A percentile compares a stretch with the other conserved stretches of the same genome.
phyloP scores from a whole-genome alignment of 305 asterid species.

The Fraxinus nigra region DNA sequence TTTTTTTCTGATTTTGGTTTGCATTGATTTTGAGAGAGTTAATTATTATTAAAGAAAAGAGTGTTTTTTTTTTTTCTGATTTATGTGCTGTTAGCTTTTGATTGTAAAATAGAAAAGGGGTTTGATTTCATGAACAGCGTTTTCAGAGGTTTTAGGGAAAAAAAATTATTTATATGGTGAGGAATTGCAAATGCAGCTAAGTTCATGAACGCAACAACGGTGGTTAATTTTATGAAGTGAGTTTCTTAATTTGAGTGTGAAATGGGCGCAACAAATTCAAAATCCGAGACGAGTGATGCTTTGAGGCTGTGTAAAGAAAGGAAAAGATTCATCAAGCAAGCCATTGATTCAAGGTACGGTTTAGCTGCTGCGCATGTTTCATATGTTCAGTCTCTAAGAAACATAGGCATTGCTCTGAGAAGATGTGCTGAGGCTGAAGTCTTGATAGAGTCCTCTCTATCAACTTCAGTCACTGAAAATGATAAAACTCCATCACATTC shows the following conservation, averaged over 20 bases:
- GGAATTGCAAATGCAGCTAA: slow-evolving; percentile 13
- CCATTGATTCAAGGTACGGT: slow-evolving; percentile 81
- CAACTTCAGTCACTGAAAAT: slow-evolving; percentile 58
- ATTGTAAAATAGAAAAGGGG: background rate
- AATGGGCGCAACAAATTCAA: slow-evolving; percentile 79
- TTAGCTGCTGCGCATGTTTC: slow-evolving; percentile 95
- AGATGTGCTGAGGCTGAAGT: slow-evolving; percentile 91
- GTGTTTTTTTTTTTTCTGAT: background rate
- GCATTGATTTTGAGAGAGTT: slow-evolving; percentile 1
- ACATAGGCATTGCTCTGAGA: slow-evolving; percentile 80
- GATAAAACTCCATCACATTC: slow-evolving; percentile 75
- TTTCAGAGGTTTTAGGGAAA: background rate
- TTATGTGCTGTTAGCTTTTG: background rate
- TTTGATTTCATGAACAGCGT: slow-evolving; percentile 4
- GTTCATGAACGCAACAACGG: slow-evolving; percentile 2
- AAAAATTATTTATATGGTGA: slow-evolving; percentile 13
- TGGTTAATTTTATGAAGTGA: slow-evolving; percentile 25
- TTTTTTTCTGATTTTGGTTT: slow-evolving; percentile 17
- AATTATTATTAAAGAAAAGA: background rate
- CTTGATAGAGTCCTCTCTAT: slow-evolving; percentile 55
- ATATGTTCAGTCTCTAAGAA: slow-evolving; percentile 73
- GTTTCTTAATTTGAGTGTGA: slow-evolving; percentile 13
- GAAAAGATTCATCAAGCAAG: slow-evolving; percentile 72
- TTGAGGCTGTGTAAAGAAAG: slow-evolving; percentile 78
- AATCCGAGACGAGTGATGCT: slow-evolving; percentile 69